Percentiles rank a stretch among this genome's conserved stretches.
Evolutionary conservation across 2,329 filamentous ascomycete species (phyloP).

Genomic region (Colletotrichum aenigma): DNA sequence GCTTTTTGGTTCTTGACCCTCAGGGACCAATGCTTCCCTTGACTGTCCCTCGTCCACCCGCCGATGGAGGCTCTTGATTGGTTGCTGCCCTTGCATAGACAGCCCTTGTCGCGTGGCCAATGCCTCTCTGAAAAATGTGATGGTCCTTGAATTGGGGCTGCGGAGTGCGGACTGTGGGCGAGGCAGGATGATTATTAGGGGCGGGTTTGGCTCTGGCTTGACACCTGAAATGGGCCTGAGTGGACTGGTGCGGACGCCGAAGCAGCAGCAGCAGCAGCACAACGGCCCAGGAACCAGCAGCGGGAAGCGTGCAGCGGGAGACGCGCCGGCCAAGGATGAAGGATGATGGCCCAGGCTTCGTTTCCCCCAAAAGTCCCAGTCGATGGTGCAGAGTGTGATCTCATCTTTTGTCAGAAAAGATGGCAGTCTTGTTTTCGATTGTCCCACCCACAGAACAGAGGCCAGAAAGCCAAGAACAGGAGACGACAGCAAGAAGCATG

Average conservation of each 20-base stretch:
- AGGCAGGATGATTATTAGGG: neutral
- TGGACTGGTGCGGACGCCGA: neutral
- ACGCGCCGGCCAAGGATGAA: neutral
- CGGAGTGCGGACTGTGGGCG: neutral
- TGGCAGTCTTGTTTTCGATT: neutral
- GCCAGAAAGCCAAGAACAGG: neutral
- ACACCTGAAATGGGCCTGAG: neutral
- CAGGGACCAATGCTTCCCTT: neutral
- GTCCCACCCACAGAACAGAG: neutral
- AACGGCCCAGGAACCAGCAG: neutral
- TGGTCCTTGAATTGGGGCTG: neutral
- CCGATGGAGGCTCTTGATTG: neutral
- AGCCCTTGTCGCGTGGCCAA: neutral
- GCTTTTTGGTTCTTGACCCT: neutral
- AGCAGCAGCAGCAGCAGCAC: neutral
- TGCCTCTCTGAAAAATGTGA: constrained; percentile 4
- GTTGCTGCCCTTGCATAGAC: constrained; percentile 3
- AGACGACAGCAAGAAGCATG: neutral
- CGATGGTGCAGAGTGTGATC: neutral
- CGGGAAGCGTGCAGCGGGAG: neutral
- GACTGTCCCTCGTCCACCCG: neutral
- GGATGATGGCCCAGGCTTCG: neutral
- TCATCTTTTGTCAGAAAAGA: neutral
- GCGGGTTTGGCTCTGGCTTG: neutral
- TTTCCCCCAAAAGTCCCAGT: neutral